A percentile compares a stretch with the other conserved stretches of the same genome.
phyloP scores from a whole-genome alignment of 2,329 filamentous ascomycete species.

The Pseudogymnoascus sp. region DNA sequence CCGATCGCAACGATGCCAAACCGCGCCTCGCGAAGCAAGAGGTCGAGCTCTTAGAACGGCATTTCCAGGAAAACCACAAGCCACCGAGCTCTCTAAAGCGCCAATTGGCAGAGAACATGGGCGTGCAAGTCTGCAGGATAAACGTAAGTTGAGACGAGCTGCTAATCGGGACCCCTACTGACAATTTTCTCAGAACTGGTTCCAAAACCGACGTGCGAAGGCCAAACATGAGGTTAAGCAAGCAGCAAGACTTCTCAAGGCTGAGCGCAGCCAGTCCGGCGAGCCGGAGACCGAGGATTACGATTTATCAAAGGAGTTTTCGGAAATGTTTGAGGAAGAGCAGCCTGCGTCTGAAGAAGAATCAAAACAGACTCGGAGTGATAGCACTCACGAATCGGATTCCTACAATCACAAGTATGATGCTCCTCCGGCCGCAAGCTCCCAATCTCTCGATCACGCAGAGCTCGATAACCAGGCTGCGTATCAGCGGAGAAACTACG shows the following conservation, averaged over 20 bases:
- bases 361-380: not conserved
- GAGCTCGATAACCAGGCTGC: constrained; percentile 5
- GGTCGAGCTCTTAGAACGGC: constrained; percentile 50
- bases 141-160: constrained; percentile 39
- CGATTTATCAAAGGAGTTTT: constrained; percentile 13
- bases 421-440: not conserved
- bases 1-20: constrained; percentile 36
- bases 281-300: constrained; percentile 24
- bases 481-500: not conserved
- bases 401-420: constrained; percentile 7
- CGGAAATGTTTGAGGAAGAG: constrained; percentile 11
- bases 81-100: constrained; percentile 55
- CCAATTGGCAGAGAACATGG: constrained; percentile 51
- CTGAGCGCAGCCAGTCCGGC: constrained; percentile 31
- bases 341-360: not conserved
- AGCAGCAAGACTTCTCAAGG: constrained; percentile 37
- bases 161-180: constrained; percentile 19
- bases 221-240: constrained; percentile 49
- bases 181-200: constrained; percentile 49
- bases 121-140: constrained; percentile 55
- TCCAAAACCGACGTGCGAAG: constrained; percentile 54
- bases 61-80: constrained; percentile 57
- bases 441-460: not conserved
- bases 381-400: not conserved
- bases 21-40: constrained; percentile 50